phyloP scores from a whole-genome alignment of 257 asterid genomes.

The Penstemon barbatus region DNA sequence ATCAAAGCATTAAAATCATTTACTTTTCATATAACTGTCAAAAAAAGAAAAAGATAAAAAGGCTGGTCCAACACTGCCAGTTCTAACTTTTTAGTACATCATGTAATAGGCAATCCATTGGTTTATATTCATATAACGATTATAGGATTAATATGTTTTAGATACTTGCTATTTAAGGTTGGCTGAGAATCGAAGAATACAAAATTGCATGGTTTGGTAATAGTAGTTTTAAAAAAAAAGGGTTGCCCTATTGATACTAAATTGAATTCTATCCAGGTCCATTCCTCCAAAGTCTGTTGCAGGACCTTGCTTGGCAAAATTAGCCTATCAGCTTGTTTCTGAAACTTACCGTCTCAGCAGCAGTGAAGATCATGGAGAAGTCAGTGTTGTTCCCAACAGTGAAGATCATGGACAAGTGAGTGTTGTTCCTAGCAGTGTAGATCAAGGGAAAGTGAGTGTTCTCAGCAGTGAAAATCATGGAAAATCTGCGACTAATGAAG shows the following conservation, averaged over 20 bases:
- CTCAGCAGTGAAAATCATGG: too few species aligned
- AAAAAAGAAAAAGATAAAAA: too few species aligned
- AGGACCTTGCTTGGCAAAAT: slow-evolving; percentile 36
- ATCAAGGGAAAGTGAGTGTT: too few species aligned
- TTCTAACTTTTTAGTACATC: neutral
- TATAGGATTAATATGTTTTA: neutral
- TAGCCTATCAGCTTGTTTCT: slow-evolving; percentile 39
- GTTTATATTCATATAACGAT: neutral
- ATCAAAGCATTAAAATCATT: neutral
- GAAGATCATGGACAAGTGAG: neutral
- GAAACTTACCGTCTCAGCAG: slow-evolving; percentile 16
- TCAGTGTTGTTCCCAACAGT: neutral
- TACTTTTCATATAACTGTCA: neutral
- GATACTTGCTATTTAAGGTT: neutral
- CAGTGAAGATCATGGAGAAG: slow-evolving; percentile 8
- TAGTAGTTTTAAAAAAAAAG: too few species aligned
- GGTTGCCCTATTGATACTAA: neutral
- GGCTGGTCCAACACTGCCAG: neutral
- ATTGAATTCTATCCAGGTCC: slow-evolving; percentile 33
- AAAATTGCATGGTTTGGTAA: too few species aligned
- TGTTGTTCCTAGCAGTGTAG: too few species aligned
- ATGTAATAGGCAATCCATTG: neutral
- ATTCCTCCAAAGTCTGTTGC: slow-evolving; percentile 37
- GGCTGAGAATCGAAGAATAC: neutral
- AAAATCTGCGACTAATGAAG: too few species aligned